A percentile compares a stretch with the other conserved stretches of the same genome.
Conservation (phyloP, 1,284 basidiomycete species). For the Phellinidium pouzarii region DNA sequence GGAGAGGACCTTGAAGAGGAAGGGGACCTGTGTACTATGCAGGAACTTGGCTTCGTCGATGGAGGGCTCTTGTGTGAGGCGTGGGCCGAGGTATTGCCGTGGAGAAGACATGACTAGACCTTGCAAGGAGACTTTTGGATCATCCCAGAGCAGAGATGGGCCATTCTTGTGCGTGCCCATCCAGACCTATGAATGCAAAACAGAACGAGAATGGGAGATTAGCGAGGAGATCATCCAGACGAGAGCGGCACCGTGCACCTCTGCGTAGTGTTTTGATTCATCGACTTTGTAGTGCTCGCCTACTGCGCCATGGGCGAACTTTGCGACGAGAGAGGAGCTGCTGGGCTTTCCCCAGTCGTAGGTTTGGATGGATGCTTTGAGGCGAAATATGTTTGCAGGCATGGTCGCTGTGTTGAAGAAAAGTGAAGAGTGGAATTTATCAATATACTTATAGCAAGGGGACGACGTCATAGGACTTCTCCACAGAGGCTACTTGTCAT, state of each 20-base stretch:
- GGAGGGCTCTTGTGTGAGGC: constrained; percentile 14
- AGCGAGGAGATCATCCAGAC: neutral
- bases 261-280: constrained; percentile 18
- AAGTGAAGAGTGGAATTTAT: neutral
- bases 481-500: too few species aligned
- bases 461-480: neutral
- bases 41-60: constrained; percentile 32
- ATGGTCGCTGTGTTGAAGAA: neutral
- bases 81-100: constrained; percentile 30
- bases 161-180: constrained; percentile 62
- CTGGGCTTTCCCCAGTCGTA: constrained; percentile 22
- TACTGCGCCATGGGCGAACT: constrained; percentile 17
- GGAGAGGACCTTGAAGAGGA: constrained; percentile 55
- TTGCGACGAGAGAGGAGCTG: constrained; percentile 19
- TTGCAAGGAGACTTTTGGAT: constrained; percentile 29
- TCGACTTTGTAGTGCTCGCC: constrained; percentile 18
- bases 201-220: neutral
- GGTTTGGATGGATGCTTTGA: constrained; percentile 18
- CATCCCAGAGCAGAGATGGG: constrained; percentile 37
- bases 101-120: constrained; percentile 35
- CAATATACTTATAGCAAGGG: neutral
- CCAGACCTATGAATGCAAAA: constrained; percentile 40
- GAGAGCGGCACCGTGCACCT: constrained; percentile 19
- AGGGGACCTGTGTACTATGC: constrained; percentile 36
- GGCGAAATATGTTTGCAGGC: constrained; percentile 16